Base-by-base conservation (phyloP, 805 yeast genomes). In the Sungouiozyma intestinalis region DNA sequence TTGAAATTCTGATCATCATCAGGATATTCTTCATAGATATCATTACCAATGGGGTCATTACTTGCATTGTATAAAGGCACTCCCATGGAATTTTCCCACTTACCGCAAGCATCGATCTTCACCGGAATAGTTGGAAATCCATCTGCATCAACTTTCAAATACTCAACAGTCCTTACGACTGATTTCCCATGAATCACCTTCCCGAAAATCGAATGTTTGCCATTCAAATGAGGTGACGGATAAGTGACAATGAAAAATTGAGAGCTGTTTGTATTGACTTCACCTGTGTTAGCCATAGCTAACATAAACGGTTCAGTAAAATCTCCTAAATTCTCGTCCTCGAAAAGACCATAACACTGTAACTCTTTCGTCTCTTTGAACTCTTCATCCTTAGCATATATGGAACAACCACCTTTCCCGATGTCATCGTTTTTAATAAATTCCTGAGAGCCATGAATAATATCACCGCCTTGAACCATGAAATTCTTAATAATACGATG, bases 201-300 rank as follows among this genome's bases (percentile, higher is more conserved):
- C 1, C 95, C 96, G 62, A 87, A 81, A 2, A 85, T 77, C 0
- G 88, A 68, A 54, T 85, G 88, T 50, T 80, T 81, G 0, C 85
- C 85, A 35, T 72, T 75, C 44, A 87, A 63, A 60, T 86, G 95
- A 1, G 85, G 81, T 7, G 79, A 73, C 2, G 85, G 74, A 41
- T 68, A 73, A 1, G 87, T 79, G 9, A 79, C 74, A 35, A 84
- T 79, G 54, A 83, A 83, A 54, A 83, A 82, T 54, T 81, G 88
- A 0, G 85, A 74, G 16, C 73, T 68, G 48, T 80, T 80, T 11
- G 79, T 58, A 43, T 72, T 52, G 17, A 62, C 51, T 6, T 51
- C 33, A 3, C 79, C 81, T 16, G 66, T 59, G 50, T 78, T 79
- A 2, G 85, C 84, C 82, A 81, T 74, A 29, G 84, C 81, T 45